Base-by-base conservation (phyloP, 2,329 filamentous ascomycete genomes). In the Boeremia exigua region DNA sequence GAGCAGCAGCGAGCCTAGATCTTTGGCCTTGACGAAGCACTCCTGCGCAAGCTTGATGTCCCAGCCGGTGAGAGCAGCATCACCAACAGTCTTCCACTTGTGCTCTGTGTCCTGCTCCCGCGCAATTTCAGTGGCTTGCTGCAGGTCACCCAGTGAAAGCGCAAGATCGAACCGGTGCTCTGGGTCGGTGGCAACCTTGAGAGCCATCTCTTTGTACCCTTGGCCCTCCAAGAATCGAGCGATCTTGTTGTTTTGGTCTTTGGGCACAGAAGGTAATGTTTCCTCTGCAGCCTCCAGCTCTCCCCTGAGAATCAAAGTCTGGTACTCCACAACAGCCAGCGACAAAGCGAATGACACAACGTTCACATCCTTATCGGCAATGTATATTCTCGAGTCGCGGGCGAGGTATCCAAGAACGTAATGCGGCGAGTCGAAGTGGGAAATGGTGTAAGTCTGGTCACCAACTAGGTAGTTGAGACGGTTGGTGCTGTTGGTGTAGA, bases 131-230 rank as follows among this genome's bases (percentile, higher is more conserved):
- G 96, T 84, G 0, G 94, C 94, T 69, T 94, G 90, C 36, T 93
- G 85, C 12, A 98, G 85, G 61, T 95, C 89, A 67, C 89, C 91
- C 38, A 99, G 82, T 3, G 87, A 84, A 29, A 99, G 82, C 0
- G 95, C 89, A 19, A 99, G 85, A 58, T 99, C 95, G 69, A 99
- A 98, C 73, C 96, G 95, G 79, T 99, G 95, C 78, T 99, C 95
- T 0, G 90, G 84, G 68, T 99, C 95, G 0, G 94, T 96, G 9
- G 95, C 93, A 14, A 99, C 92, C 65, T 97, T 91, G 14, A 99
- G 84, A 0, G 95, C 95, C 63, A 97, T 84, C 68, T 98, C 94
- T 79, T 98, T 98, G 79, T 96, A 92, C 36, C 94, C 94, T 77
- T 99, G 95, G 2, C 95, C 95, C 77, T 98, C 95, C 48, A 99